Evolutionary conservation across 2,329 filamentous ascomycete genomes (phyloP).

Genomic region (Tolypocladium cylindrosporum): DNA sequence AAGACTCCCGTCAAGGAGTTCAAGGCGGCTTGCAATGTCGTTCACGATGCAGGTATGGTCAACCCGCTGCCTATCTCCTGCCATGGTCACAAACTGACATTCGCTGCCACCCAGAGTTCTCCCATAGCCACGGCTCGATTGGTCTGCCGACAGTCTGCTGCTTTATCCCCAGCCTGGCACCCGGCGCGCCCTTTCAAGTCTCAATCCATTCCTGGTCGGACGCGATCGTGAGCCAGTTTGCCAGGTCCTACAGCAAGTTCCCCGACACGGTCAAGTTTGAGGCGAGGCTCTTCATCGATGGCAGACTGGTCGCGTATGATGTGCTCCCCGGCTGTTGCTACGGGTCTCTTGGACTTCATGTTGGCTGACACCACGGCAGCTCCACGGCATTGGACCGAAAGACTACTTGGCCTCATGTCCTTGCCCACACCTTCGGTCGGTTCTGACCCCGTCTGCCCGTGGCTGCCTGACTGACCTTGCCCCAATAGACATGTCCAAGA

Average conservation of each 20-base stretch:
- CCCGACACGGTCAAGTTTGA: conserved; percentile 51
- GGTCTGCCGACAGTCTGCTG: conserved; percentile 58
- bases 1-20: conserved; percentile 73
- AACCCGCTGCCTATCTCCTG: background rate
- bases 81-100: background rate
- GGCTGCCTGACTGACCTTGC: background rate
- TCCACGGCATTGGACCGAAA: conserved; percentile 44
- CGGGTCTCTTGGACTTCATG: background rate
- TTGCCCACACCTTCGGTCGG: conserved; percentile 33
- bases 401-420: conserved; percentile 39
- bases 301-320: conserved; percentile 46
- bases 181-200: conserved; percentile 53
- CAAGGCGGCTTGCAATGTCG: conserved; percentile 64
- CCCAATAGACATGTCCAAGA: conserved; percentile 38
- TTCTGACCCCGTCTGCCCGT: background rate
- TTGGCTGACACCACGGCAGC: conserved; percentile 20
- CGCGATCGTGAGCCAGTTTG: conserved; percentile 48
- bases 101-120: conserved; percentile 33
- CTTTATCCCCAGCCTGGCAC: conserved; percentile 56
- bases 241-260: conserved; percentile 45
- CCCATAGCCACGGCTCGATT: conserved; percentile 35
- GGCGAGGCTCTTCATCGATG: conserved; percentile 59
- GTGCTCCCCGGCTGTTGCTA: background rate
- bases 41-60: conserved; percentile 36
- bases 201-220: conserved; percentile 67